Percentiles rank a stretch among this genome's conserved stretches.
Conservation (phyloP, 495 filamentous ascomycete species). For the Tetracladium marchalianum region DNA sequence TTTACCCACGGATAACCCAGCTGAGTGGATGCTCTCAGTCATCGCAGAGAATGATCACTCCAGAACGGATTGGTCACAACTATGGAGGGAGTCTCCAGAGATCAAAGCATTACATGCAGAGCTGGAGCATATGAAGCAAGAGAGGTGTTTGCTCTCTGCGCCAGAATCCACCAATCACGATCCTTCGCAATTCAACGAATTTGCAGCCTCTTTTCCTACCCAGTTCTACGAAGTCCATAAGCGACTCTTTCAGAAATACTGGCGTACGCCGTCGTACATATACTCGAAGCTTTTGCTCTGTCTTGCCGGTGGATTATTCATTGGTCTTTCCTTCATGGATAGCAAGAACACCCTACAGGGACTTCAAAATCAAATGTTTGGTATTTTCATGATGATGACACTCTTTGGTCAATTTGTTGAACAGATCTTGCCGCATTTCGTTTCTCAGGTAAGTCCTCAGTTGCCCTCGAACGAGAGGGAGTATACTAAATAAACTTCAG, state of each 20-base stretch:
- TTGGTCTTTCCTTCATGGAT: constrained; percentile 81
- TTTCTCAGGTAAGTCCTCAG: constrained; percentile 35
- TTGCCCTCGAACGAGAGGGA: too few species aligned
- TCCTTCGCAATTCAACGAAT: constrained; percentile 34
- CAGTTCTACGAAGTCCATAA: constrained; percentile 47
- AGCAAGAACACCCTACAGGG: constrained; percentile 62
- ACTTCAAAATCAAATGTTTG: constrained; percentile 80
- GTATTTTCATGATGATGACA: constrained; percentile 68
- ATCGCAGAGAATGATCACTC: constrained; percentile 64
- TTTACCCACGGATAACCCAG: constrained; percentile 65
- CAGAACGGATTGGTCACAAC: constrained; percentile 68
- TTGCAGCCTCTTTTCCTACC: constrained; percentile 45
- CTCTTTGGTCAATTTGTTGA: constrained; percentile 65
- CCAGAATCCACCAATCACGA: too few species aligned
- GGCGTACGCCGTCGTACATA: constrained; percentile 58
- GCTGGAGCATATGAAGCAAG: constrained; percentile 45
- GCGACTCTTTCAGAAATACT: constrained; percentile 46
- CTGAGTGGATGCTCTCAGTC: constrained; percentile 91
- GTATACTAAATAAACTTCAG: constrained; percentile 25
- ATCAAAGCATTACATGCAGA: constrained; percentile 42
- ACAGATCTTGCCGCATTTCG: constrained; percentile 78
- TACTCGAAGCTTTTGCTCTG: constrained; percentile 69
- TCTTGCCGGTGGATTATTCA: constrained; percentile 78
- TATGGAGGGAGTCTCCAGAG: constrained; percentile 72
- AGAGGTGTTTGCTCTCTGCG: too few species aligned